Base-by-base conservation (phyloP, 139 green algal species). In the Pseudopediastrum boryanum region DNA sequence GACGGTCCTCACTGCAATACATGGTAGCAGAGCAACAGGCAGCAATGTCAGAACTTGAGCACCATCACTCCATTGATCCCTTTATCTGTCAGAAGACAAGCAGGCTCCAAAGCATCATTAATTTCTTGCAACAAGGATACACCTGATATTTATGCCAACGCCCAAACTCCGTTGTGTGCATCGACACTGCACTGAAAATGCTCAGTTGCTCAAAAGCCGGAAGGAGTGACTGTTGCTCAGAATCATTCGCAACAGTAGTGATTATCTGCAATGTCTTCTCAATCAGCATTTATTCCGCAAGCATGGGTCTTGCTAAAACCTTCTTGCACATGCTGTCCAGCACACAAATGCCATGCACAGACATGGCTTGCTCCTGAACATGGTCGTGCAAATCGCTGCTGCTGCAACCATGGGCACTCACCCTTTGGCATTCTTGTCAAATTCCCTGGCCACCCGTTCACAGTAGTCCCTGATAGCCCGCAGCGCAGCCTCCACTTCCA, bases 401-500 rank as follows among this genome's bases (percentile, higher is more conserved):
- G n/a, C n/a, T n/a, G n/a, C n/a, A n/a, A n/a, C n/a, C n/a, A n/a
- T n/a, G n/a, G n/a, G n/a, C n/a, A 35, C 71, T 54, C 42, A 88
- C 84, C 76, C 61, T 33, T 59, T 83, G 39, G 50, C 81, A 23
- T 82, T 77, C 72, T 89, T 87, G 36, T 87, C 79, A 56, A 89
- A 77, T 80, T 94, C 90, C 23, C 77, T 52, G 10, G 89, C 86
- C 48, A 80, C 81, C 54, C 84, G 85, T 83, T 88, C 89, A 41
- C 85, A 89, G 71, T 90, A 93, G 82, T 90, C 89, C 21, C 86
- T 68, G 39, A 88, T 29, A 27, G 88, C 86, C 12, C 68, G 76
- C 43, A 96, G 70, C 42, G 84, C 74, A 0, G 85, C 87, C 69
- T 92, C 91, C 1, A 84, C 81, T 54, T 93, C 88, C 8, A 93